These are phyloP conservation scores for Entophlyctis luteolus DNA, from an alignment of 192 early-diverging fungal species.

Conservation along the genomic window DNA sequence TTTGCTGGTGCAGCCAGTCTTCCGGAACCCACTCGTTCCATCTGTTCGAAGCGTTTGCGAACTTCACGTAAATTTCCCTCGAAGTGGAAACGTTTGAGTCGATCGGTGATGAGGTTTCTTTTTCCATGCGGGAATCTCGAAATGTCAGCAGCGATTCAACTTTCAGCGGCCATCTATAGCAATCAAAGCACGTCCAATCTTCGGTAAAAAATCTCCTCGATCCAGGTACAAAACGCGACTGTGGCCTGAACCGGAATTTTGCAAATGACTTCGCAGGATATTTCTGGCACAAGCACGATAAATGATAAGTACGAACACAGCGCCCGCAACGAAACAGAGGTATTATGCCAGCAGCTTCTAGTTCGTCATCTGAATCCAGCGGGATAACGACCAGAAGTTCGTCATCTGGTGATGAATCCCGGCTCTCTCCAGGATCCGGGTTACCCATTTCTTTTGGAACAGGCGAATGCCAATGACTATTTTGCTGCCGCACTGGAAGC, in stretches of 20 bases:
- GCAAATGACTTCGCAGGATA: neutral
- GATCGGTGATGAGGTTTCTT: neutral
- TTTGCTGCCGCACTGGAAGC: neutral
- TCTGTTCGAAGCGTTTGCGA: slow-evolving; percentile 28
- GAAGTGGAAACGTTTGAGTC: neutral
- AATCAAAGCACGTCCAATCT: slow-evolving; percentile 41
- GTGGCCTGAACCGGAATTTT: neutral
- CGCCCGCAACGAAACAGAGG: slow-evolving; percentile 28
- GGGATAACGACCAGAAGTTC: neutral
- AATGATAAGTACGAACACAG: slow-evolving; percentile 10
- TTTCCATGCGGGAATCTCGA: neutral
- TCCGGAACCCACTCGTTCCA: slow-evolving; percentile 45
- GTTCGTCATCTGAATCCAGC: neutral
- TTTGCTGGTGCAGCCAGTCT: slow-evolving; percentile 34
- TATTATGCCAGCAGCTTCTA: neutral
- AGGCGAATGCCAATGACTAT: too few relatives aligned
- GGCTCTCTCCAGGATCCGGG: too few relatives aligned
- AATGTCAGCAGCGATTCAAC: slow-evolving; percentile 38
- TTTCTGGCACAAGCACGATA: slow-evolving; percentile 11
- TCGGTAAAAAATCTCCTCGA: slow-evolving; percentile 1
- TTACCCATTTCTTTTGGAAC: too few relatives aligned
- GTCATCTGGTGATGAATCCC: too few relatives aligned
- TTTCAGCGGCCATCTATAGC: slow-evolving; percentile 26
- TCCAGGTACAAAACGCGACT: neutral
- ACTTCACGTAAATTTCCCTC: slow-evolving; percentile 48